Conservation (phyloP, 2,329 filamentous ascomycete species). For the Cladosporium cucumerinum region DNA sequence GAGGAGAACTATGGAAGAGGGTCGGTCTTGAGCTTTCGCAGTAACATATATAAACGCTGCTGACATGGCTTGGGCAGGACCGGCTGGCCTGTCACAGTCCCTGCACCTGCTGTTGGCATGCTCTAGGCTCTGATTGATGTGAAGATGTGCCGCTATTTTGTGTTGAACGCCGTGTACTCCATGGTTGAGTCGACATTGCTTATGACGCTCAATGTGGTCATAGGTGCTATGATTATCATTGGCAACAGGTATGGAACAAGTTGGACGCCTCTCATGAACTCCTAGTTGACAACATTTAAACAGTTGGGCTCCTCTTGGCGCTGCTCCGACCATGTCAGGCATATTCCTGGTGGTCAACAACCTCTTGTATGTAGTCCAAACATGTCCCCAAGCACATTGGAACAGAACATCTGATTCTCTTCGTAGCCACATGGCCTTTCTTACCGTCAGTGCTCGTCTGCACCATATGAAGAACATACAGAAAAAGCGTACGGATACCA, state of each 20-base stretch:
- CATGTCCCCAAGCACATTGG: background rate
- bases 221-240: background rate
- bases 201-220: background rate
- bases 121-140: constrained; percentile 6
- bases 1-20: background rate
- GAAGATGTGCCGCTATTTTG: background rate
- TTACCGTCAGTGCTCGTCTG: background rate
- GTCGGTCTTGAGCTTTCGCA: background rate
- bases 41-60: background rate
- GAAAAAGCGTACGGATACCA: background rate
- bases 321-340: background rate
- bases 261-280: background rate
- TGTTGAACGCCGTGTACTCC: background rate
- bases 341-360: background rate
- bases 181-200: background rate
- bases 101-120: background rate
- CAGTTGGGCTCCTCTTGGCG: background rate
- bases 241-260: background rate
- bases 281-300: background rate
- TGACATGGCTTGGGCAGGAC: background rate
- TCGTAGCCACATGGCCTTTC: background rate
- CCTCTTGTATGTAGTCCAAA: background rate
- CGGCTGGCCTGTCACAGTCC: background rate
- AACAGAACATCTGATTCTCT: background rate
- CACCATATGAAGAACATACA: background rate